Conservation (phyloP, 768 basidiomycete genomes). For the Pisolithus orientalis region DNA sequence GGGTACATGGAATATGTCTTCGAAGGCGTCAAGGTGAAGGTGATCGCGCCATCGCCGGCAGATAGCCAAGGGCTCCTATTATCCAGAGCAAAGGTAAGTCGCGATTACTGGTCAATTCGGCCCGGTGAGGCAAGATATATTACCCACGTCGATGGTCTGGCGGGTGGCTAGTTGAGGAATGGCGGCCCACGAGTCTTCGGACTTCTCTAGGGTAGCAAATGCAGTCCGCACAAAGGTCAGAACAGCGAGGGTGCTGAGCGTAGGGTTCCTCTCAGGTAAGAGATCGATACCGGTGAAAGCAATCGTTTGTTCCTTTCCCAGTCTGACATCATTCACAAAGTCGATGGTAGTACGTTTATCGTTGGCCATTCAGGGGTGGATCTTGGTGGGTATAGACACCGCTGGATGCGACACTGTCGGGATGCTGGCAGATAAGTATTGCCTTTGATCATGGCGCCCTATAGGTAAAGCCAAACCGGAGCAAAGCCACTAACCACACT, state of each 20-base stretch:
- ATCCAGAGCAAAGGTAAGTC: too few relatives aligned
- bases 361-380: neutral
- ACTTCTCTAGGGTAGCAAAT: conserved; percentile 19
- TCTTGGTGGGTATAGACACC: neutral
- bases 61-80: too few relatives aligned
- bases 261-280: conserved; percentile 18
- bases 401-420: too few relatives aligned
- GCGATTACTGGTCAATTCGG: neutral
- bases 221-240: conserved; percentile 52
- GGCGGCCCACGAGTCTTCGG: conserved; percentile 3
- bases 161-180: conserved; percentile 8
- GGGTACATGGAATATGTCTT: conserved; percentile 41
- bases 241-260: conserved; percentile 51
- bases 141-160: conserved; percentile 15
- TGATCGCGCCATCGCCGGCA: neutral
- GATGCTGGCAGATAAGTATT: too few relatives aligned
- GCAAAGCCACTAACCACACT: too few relatives aligned
- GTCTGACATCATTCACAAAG: conserved; percentile 6
- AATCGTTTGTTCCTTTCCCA: conserved; percentile 31
- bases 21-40: conserved; percentile 41
- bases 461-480: too few relatives aligned
- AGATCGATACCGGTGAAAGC: conserved; percentile 40
- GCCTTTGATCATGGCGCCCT: too few relatives aligned
- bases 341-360: neutral
- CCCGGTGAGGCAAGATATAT: too few relatives aligned